Conservation (phyloP, 192 early-diverging fungal species). For the Backusella australiensis region DNA sequence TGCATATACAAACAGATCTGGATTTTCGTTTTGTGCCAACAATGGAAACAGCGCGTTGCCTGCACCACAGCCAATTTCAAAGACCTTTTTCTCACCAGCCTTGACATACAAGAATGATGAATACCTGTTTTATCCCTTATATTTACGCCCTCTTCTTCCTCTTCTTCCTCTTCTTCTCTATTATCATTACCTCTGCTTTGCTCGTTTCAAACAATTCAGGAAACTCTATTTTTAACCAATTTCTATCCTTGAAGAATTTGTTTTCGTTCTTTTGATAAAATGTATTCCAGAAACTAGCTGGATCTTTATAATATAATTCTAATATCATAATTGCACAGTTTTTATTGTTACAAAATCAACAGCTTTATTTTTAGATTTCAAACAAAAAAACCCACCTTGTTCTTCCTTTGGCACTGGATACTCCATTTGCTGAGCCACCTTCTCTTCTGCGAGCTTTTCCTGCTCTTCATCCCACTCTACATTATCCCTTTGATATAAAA, state of each 20-base stretch:
- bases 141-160: neutral
- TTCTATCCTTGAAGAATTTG: conserved; percentile 95
- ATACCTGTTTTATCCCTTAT: neutral
- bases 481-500: conserved; percentile 73
- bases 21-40: conserved; percentile 69
- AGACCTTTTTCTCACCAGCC: conserved; percentile 59
- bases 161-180: neutral
- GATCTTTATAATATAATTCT: conserved; percentile 46
- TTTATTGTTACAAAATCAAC: neutral
- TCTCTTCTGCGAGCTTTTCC: conserved; percentile 69
- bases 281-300: conserved; percentile 69
- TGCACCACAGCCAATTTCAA: conserved; percentile 97
- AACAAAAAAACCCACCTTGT: conserved; percentile 36
- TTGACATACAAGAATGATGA: conserved; percentile 17
- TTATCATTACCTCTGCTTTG: conserved; percentile 40
- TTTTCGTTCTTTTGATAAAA: conserved; percentile 85
- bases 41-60: conserved; percentile 96
- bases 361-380: neutral
- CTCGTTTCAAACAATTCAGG: conserved; percentile 72
- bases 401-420: conserved; percentile 65
- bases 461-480: conserved; percentile 88
- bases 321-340: neutral
- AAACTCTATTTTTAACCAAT: conserved; percentile 95
- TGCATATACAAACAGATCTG: conserved; percentile 85
- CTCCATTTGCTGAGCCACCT: conserved; percentile 71